Base-by-base conservation (phyloP, 1,284 basidiomycete species). In the Microstroma glucosiphilum region DNA sequence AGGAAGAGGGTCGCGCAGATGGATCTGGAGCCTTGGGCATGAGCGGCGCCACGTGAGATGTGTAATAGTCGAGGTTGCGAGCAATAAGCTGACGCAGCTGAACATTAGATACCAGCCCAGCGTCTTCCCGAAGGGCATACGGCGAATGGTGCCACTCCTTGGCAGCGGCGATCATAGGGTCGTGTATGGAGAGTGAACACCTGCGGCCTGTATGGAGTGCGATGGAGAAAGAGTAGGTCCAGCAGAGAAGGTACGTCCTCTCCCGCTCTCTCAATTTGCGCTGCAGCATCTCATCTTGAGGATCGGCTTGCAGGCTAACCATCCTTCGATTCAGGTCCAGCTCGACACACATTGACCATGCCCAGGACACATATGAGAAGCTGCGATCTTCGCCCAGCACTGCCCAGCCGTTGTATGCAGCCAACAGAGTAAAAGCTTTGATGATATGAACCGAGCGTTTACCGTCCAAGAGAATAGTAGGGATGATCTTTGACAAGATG, bases 221-320 rank as follows among this genome's bases (percentile, higher is more conserved):
- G 21, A 54, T 54, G 6, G 51, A 54, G 51, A 54, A 54, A 13
- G 25, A 54, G 51, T 54, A 54, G 21, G 51, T 25, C 51, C 51
- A 54, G 25, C 21, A 19, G 51, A 25, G 15, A 21, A 54, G 25
- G 51, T 54, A 54, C 8, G 51, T 19, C 21, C 51, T 21, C 51
- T 54, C 51, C 21, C 51, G 2, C 51, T 54, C 51, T 21, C 51
- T 2, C 13, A 54, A 25, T 25, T 54, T 54, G 51, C 51, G 51
- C 25, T 54, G 51, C 51, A 54, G 25, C 51, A 23, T 25, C 51
- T 54, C 51, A 13, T 54, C 51, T 19, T 25, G n/a, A 13, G 15
- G 51, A 54, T 54, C 51, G 21, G 51, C 51, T 15, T 21, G 25
- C 15, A 26, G 6, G 21, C 21, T 23, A 4, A 54, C 51, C 51